Evolutionary conservation across 331 rosid genomes (phyloP).

Genomic region (Cydonia oblonga): DNA sequence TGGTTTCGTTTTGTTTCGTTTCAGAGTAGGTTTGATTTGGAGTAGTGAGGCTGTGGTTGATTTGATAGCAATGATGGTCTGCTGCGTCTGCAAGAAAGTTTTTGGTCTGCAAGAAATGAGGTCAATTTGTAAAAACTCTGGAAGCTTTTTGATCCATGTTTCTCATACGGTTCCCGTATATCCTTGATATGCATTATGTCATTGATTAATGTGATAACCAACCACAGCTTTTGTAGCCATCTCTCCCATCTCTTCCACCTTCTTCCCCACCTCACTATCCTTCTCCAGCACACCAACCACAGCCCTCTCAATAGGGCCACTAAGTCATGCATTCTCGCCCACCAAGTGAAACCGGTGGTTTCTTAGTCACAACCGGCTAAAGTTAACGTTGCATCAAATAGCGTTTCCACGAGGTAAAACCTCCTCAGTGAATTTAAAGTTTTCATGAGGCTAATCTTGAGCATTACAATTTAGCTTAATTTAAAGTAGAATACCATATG

Average conservation of each 20-base stretch:
- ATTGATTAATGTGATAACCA: background rate
- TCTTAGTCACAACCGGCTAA: background rate
- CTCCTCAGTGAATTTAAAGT: background rate
- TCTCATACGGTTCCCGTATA: background rate
- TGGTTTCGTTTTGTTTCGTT: background rate
- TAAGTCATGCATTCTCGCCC: background rate
- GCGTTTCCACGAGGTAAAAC: background rate
- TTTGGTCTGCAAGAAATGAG: background rate
- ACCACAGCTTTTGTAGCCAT: conserved; percentile 15
- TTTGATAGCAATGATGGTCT: background rate
- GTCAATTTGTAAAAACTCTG: background rate
- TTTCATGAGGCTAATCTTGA: too few relatives aligned
- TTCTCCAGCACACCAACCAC: conserved; percentile 14
- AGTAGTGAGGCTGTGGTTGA: background rate
- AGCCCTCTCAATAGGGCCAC: conserved; percentile 22
- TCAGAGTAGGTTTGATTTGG: background rate
- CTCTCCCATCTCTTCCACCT: conserved; percentile 12
- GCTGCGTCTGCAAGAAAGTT: too few relatives aligned
- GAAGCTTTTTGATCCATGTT: background rate
- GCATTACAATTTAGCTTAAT: too few relatives aligned
- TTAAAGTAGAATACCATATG: too few relatives aligned
- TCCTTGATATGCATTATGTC: background rate
- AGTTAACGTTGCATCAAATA: background rate
- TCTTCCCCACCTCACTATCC: conserved; percentile 16
- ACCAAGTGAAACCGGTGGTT: background rate